Percentiles rank a stretch among this genome's conserved stretches.
Evolutionary conservation across 1,284 basidiomycete genomes (phyloP).

Genomic region (Pseudozyma pruni): DNA sequence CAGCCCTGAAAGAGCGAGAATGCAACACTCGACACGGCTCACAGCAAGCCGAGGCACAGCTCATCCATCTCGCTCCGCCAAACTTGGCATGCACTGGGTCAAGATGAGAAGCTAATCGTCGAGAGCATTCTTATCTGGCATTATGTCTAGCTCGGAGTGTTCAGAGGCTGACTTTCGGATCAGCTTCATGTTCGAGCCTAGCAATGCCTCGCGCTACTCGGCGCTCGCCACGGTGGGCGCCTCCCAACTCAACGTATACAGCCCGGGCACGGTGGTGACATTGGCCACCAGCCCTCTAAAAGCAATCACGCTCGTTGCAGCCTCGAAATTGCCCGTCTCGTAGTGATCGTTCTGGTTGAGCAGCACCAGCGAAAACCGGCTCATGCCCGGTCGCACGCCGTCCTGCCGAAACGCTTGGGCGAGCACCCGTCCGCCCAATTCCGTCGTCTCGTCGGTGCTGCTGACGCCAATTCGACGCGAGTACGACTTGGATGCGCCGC

Average conservation of each 20-base stretch:
- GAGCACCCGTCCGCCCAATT: constrained; percentile 25
- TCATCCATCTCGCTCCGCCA: too few species aligned
- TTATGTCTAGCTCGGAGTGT: too few species aligned
- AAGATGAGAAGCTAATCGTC: too few species aligned
- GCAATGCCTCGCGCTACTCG: not conserved
- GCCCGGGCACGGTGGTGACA: constrained; percentile 27
- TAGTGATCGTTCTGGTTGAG: constrained; percentile 57
- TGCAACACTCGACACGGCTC: too few species aligned
- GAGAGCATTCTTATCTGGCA: too few species aligned
- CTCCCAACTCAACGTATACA: constrained; percentile 46
- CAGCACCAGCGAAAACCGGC: constrained; percentile 43
- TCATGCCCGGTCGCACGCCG: constrained; percentile 24
- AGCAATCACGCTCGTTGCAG: constrained; percentile 23
- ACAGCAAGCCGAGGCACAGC: too few species aligned
- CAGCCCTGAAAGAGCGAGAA: too few species aligned
- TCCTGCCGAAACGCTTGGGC: constrained; percentile 48
- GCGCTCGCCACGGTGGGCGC: constrained; percentile 18
- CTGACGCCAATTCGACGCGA: constrained; percentile 44
- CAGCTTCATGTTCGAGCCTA: not conserved
- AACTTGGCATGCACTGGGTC: too few species aligned
- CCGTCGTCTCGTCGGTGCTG: constrained; percentile 35
- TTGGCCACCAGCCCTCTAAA: constrained; percentile 41
- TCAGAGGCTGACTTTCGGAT: too few species aligned
- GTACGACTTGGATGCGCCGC: constrained; percentile 8
- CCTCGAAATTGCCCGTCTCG: constrained; percentile 32